Conservation (phyloP, 768 basidiomycete genomes). For the Leccinum incarnatum region DNA sequence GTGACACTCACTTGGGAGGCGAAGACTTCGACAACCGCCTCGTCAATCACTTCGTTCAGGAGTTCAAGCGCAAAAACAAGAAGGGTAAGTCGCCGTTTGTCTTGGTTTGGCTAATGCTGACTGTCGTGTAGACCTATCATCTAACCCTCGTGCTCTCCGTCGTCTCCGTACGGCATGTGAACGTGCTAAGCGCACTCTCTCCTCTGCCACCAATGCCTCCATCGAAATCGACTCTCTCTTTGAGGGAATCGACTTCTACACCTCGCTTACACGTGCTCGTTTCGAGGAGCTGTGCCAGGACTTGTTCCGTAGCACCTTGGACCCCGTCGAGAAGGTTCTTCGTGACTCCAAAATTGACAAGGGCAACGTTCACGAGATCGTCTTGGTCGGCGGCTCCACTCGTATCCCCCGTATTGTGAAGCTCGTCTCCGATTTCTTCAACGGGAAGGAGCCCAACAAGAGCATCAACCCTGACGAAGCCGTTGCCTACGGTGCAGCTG, state of each 20-base stretch:
- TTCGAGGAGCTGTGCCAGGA: constrained; percentile 68
- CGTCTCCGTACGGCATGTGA: constrained; percentile 98
- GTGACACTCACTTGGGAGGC: constrained; percentile 97
- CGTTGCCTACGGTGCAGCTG: constrained; percentile 97
- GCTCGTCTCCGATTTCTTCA: constrained; percentile 98
- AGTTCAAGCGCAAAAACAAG: constrained; percentile 98
- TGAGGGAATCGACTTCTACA: constrained; percentile 98
- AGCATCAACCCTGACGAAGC: constrained; percentile 99
- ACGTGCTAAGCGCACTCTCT: constrained; percentile 97
- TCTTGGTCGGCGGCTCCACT: constrained; percentile 96
- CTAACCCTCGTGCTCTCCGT: constrained; percentile 93
- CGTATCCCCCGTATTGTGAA: constrained; percentile 98
- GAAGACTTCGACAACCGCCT: constrained; percentile 98
- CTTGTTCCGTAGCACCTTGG: constrained; percentile 90
- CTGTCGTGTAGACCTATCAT: constrained; percentile 64
- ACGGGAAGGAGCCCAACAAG: constrained; percentile 98
- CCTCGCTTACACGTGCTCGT: constrained; percentile 94
- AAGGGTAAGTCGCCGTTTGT: constrained; percentile 51
- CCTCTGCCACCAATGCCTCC: constrained; percentile 92
- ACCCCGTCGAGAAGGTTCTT: constrained; percentile 97
- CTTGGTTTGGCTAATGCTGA: constrained; percentile 2
- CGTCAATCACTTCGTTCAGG: constrained; percentile 94
- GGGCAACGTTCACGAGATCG: constrained; percentile 92
- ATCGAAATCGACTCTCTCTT: constrained; percentile 98
- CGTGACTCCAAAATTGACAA: constrained; percentile 99